Percentiles rank a stretch among this genome's conserved stretches.
phyloP scores from a whole-genome alignment of 352 stramenopile species.

The Phytophthora macrochlamydospora region DNA sequence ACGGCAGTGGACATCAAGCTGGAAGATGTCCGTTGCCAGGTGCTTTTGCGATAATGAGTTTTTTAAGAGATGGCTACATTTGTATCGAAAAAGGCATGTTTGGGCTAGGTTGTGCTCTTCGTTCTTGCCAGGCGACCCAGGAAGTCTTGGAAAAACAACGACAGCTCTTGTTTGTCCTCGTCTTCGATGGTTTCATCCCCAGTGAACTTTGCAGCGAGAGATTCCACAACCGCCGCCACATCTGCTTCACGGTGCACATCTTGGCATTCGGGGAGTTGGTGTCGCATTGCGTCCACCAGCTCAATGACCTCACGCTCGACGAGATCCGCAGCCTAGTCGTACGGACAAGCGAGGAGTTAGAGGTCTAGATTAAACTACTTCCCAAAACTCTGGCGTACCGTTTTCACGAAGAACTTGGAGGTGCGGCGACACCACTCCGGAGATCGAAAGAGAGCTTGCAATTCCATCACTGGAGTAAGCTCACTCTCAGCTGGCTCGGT shows the following conservation, averaged over 20 bases:
- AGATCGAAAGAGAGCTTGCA: conserved; percentile 56
- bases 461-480: conserved; percentile 38
- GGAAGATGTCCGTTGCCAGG: neutral
- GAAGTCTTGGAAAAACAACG: conserved; percentile 48
- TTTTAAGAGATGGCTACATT: neutral
- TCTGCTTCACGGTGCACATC: conserved; percentile 40
- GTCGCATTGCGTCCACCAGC: conserved; percentile 60
- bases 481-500: conserved; percentile 13
- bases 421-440: conserved; percentile 63
- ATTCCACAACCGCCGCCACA: conserved; percentile 44
- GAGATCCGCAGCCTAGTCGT: conserved; percentile 40
- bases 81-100: too few relatives aligned
- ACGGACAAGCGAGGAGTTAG: too few relatives aligned
- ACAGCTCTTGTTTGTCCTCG: conserved; percentile 62
- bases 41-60: neutral
- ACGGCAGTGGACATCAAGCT: conserved; percentile 2
- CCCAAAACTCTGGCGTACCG: conserved; percentile 32
- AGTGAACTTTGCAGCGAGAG: conserved; percentile 29
- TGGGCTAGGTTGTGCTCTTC: too few relatives aligned
- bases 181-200: conserved; percentile 45
- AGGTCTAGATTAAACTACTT: neutral
- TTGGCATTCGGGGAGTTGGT: conserved; percentile 65
- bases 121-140: too few relatives aligned
- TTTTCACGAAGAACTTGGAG: conserved; percentile 48
- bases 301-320: conserved; percentile 55